These are phyloP conservation scores for Pseudopithomyces chartarum DNA, from an alignment of 2,329 filamentous ascomycete genomes.

Conservation along the genomic window DNA sequence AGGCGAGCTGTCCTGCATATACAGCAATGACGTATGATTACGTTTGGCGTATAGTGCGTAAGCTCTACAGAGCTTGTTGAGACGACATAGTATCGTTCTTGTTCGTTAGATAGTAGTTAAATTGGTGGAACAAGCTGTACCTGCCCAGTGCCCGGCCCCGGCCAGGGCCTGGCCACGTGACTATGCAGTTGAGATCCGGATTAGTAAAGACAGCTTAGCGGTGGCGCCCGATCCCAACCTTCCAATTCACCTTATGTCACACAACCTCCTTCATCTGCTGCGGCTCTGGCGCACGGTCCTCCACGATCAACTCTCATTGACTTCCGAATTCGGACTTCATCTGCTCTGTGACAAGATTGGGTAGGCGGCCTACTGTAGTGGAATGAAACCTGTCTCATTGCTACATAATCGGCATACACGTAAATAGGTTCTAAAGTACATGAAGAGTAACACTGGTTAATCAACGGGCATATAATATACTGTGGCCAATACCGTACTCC, in stretches of 20 bases:
- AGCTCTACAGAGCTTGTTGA: neutral
- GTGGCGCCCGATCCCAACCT: neutral
- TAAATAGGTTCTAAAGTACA: slow-evolving; percentile 29
- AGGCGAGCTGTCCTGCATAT: neutral
- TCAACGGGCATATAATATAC: slow-evolving; percentile 19
- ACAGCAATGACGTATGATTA: neutral
- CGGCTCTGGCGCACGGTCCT: slow-evolving; percentile 19
- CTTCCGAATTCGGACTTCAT: neutral
- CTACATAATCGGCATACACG: slow-evolving; percentile 24
- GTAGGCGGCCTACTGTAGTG: too few species aligned
- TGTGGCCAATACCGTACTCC: slow-evolving; percentile 14
- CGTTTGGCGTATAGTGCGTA: neutral
- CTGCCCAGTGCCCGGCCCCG: too few species aligned
- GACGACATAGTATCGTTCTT: neutral
- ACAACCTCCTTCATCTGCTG: slow-evolving; percentile 19
- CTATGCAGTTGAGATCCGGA: neutral
- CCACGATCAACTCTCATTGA: slow-evolving; percentile 16
- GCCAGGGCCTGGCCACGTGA: neutral
- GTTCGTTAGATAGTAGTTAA: too few species aligned
- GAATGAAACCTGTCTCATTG: slow-evolving; percentile 17
- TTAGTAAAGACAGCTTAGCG: neutral
- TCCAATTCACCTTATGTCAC: slow-evolving; percentile 18
- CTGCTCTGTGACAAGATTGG: too few species aligned
- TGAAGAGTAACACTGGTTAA: slow-evolving; percentile 21
- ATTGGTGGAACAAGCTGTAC: too few species aligned